phyloP scores from a whole-genome alignment of 2,329 filamentous ascomycete genomes.

The Fusarium abutilonis region DNA sequence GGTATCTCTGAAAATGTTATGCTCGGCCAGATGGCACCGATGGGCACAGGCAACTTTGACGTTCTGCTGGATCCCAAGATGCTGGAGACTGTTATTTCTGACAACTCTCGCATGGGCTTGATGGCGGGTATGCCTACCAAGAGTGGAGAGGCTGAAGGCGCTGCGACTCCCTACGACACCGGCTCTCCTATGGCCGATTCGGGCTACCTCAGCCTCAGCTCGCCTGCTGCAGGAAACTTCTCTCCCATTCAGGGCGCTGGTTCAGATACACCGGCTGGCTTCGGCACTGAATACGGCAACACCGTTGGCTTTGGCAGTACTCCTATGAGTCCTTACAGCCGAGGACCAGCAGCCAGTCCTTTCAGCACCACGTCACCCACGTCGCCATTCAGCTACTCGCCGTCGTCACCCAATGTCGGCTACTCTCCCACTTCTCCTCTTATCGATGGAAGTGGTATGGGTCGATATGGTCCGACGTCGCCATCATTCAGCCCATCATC shows the following conservation, averaged over 20 bases:
- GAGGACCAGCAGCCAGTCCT: constrained; percentile 73
- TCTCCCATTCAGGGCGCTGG: constrained; percentile 81
- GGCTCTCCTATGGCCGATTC: constrained; percentile 81
- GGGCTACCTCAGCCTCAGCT: constrained; percentile 71
- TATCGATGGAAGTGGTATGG: constrained; percentile 60
- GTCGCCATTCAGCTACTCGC: constrained; percentile 76
- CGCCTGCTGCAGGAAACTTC: constrained; percentile 72
- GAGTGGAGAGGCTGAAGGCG: constrained; percentile 79
- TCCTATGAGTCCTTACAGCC: constrained; percentile 71
- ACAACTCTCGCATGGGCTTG: constrained; percentile 86
- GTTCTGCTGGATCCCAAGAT: constrained; percentile 93
- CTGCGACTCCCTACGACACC: constrained; percentile 93
- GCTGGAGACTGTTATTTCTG: constrained; percentile 92
- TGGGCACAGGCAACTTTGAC: constrained; percentile 96
- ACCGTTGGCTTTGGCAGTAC: constrained; percentile 59
- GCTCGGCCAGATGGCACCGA: constrained; percentile 94
- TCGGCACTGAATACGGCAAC: constrained; percentile 68
- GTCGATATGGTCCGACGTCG: constrained; percentile 63
- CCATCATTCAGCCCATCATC: constrained; percentile 72
- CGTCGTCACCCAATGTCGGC: constrained; percentile 75
- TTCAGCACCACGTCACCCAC: constrained; percentile 77
- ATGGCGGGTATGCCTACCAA: constrained; percentile 83
- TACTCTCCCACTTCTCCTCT: constrained; percentile 82
- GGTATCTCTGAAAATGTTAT: constrained; percentile 99
- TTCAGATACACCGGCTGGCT: constrained; percentile 75